Base-by-base conservation (phyloP, 1,139 yeast species). In the Geotrichum klebahnii region DNA sequence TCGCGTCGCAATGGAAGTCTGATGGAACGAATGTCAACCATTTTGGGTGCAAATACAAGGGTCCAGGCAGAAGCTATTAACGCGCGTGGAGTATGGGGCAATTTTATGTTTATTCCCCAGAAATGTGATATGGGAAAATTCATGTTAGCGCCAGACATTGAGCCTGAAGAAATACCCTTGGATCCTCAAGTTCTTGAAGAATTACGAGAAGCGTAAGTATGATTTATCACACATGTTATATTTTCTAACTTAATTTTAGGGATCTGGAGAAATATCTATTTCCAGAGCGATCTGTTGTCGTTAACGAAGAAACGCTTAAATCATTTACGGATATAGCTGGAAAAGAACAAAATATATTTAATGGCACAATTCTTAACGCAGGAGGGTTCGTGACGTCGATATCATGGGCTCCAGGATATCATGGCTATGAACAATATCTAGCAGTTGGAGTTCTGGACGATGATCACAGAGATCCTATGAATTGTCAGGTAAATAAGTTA, bases 391-490 rank as follows among this genome's bases (percentile, higher is more conserved):
- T 62, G 9, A 57, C 61, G 14, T 55, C 62, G 23, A 51, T 62
- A 46, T 47, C 57, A 22, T 56, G 63, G 61, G 67, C 70, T 0
- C 66, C 72, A 1, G 64, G 65, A 8, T 51, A 54, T 4, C 59
- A 59, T 1, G 53, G 64, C 2, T 57, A 57, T 2, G 44, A 49
- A 3, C 77, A 77, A 50, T 75, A 72, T 55, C 62, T 83, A 48
- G 87, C 85, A 0, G 76, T 81, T 0, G 69, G 82, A 0, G 65
- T 80, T 63, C 79, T 20, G 70, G 74, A 17, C 66, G 83, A 44
- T 77, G 76, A 51, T 62, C 81, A 3, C 79, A 79, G 74, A 63
- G 70, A 56, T 66, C 57, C 61, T 31, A 33, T 47, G 44, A 6
- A 34, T 40, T 17, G 53, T 4, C 24, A 54, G 2, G 53, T 59